Conservation (phyloP, 2,329 filamentous ascomycete genomes). For the Epichloe brachyelytri region DNA sequence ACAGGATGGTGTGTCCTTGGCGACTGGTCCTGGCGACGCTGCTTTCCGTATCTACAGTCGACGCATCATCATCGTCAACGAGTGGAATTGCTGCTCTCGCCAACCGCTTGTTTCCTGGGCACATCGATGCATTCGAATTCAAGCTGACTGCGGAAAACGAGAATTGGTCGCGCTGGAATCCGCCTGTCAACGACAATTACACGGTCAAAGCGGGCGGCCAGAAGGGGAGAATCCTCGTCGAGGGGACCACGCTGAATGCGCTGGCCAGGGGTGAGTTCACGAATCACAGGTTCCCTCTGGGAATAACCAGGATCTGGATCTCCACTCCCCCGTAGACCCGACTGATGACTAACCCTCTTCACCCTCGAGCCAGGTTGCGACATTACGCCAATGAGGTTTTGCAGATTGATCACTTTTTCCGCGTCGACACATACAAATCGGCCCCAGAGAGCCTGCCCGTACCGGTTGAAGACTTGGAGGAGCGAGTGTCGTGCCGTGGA, state of each 20-base stretch:
- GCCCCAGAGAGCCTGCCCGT: conserved; percentile 3
- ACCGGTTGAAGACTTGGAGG: conserved; percentile 3
- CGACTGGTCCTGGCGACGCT: not conserved
- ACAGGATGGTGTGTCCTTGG: not conserved
- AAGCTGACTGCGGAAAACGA: conserved; percentile 5
- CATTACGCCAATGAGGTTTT: conserved; percentile 11
- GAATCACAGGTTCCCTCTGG: too few species aligned
- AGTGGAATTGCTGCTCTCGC: conserved; percentile 9
- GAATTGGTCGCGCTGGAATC: conserved; percentile 11
- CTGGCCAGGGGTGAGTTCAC: conserved; percentile 10
- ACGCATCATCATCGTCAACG: conserved; percentile 1
- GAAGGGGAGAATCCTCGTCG: conserved; percentile 8
- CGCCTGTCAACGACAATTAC: conserved; percentile 11
- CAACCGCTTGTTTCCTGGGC: conserved; percentile 8
- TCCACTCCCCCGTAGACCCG: not conserved
- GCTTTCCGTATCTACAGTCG: not conserved
- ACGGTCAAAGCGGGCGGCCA: conserved; percentile 4
- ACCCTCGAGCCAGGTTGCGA: conserved; percentile 3
- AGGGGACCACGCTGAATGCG: conserved; percentile 11
- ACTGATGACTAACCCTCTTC: not conserved
- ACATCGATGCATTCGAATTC: conserved; percentile 8
- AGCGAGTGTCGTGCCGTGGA: conserved; percentile 10
- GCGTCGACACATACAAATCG: conserved; percentile 4
- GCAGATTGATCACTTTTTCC: conserved; percentile 10
- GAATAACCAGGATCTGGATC: not conserved